Percentiles rank a stretch among this genome's conserved stretches.
Evolutionary conservation across 169 alveolate genomes (phyloP).

Genomic region (Hammondia hammondi): DNA sequence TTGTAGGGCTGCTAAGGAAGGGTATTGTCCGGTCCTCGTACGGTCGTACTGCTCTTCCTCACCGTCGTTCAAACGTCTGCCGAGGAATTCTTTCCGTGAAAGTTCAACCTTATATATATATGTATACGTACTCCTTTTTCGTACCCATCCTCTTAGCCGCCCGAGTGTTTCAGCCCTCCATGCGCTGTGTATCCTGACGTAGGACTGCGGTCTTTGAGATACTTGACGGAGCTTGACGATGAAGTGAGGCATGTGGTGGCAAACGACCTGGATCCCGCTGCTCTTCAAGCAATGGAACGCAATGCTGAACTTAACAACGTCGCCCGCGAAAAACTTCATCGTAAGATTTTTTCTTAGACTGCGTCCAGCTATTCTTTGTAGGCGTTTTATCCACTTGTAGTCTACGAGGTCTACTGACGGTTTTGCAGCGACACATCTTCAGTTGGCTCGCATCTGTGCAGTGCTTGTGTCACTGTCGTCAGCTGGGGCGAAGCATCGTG

Average conservation of each 20-base stretch:
- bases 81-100: too few relatives aligned
- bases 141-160: not conserved
- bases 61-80: too few relatives aligned
- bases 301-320: slow-evolving; percentile 85
- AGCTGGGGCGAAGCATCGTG: too few relatives aligned
- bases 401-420: too few relatives aligned
- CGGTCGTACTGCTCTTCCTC: too few relatives aligned
- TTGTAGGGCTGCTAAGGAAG: too few relatives aligned
- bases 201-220: slow-evolving; percentile 90
- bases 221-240: slow-evolving; percentile 82
- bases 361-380: too few relatives aligned
- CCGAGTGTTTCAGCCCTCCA: not conserved
- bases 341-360: slow-evolving; percentile 42
- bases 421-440: too few relatives aligned
- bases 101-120: not conserved
- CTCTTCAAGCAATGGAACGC: slow-evolving; percentile 83
- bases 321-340: slow-evolving; percentile 60
- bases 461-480: too few relatives aligned
- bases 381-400: too few relatives aligned
- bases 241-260: slow-evolving; percentile 80
- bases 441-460: too few relatives aligned
- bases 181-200: slow-evolving; percentile 78
- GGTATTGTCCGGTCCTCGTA: too few relatives aligned
- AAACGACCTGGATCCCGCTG: slow-evolving; percentile 90
- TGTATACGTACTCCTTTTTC: not conserved